phyloP scores from a whole-genome alignment of 2,329 filamentous ascomycete genomes.

The Neofusicoccum parvum region DNA sequence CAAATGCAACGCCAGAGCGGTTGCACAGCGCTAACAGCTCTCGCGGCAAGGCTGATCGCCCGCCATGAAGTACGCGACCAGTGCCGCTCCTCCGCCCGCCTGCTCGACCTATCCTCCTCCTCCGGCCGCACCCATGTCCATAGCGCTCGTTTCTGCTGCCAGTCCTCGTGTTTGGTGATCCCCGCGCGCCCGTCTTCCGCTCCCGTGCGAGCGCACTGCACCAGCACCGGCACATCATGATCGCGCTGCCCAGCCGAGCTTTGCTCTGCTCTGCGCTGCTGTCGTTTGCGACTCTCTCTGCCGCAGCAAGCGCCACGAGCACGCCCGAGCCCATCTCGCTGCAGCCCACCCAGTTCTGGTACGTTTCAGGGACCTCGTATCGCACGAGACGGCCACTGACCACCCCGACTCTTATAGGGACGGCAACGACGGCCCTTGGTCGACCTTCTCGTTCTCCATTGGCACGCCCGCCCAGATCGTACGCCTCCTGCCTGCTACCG shows the following conservation, averaged over 20 bases:
- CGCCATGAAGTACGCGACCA: not conserved
- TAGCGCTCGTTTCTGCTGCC: not conserved
- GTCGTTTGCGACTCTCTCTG: not conserved
- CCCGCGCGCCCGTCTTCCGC: not conserved
- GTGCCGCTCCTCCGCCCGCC: not conserved
- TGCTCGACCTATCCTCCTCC: not conserved
- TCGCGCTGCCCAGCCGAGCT: not conserved
- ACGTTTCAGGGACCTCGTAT: conserved; percentile 5
- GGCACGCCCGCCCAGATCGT: conserved; percentile 34
- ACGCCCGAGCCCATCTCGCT: conserved; percentile 26
- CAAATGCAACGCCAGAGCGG: not conserved
- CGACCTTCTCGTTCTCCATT: conserved; percentile 34
- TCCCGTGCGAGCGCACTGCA: not conserved
- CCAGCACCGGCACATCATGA: not conserved
- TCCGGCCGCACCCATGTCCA: not conserved
- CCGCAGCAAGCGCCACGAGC: not conserved
- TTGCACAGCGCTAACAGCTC: conserved; percentile 1
- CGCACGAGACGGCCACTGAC: not conserved
- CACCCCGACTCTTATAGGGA: conserved; percentile 26
- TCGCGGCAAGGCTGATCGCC: not conserved
- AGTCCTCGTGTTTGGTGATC: not conserved
- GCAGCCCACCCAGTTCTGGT: conserved; percentile 32
- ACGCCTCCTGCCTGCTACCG: conserved; percentile 35
- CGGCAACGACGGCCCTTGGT: conserved; percentile 36
- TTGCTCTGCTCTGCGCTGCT: not conserved